These are phyloP conservation scores for Penicillium mononematosum DNA, from an alignment of 495 filamentous ascomycete genomes.

Conservation along the genomic window DNA sequence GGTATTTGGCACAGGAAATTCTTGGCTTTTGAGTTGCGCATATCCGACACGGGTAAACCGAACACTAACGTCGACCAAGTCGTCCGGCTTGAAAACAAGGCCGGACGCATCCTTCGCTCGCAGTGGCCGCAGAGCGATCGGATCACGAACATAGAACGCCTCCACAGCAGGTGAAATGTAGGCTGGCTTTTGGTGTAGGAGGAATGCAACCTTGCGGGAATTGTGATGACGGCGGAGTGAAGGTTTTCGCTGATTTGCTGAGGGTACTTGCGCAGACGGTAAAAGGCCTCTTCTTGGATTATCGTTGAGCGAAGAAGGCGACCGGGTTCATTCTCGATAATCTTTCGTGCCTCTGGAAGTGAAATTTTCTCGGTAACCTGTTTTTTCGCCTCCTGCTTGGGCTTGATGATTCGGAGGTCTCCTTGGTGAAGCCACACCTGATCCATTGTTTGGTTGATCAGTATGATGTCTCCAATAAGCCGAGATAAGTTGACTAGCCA, in stretches of 20 bases:
- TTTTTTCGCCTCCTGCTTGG: conserved; percentile 32
- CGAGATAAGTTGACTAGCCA: not conserved
- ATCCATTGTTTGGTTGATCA: not conserved
- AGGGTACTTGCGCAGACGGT: conserved; percentile 80
- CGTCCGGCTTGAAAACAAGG: conserved; percentile 67
- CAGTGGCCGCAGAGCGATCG: conserved; percentile 70
- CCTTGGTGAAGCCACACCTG: conserved; percentile 76
- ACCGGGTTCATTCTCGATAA: conserved; percentile 52
- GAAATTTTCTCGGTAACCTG: conserved; percentile 51
- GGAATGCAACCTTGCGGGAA: conserved; percentile 83
- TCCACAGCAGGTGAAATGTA: conserved; percentile 82
- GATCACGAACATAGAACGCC: conserved; percentile 90
- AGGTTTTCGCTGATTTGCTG: conserved; percentile 64
- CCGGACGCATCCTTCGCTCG: conserved; percentile 44
- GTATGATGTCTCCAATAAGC: not conserved
- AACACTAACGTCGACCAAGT: conserved; percentile 74
- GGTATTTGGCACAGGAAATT: conserved; percentile 65
- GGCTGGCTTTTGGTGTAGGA: conserved; percentile 69
- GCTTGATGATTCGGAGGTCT: conserved; percentile 72
- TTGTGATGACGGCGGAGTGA: conserved; percentile 66
- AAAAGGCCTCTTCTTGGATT: conserved; percentile 87
- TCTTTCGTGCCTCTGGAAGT: conserved; percentile 57
- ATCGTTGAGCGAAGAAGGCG: conserved; percentile 62
- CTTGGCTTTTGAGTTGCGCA: conserved; percentile 88
- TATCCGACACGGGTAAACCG: conserved; percentile 85